phyloP scores from a whole-genome alignment of 257 asterid species.

The Ligustrum vulgare region DNA sequence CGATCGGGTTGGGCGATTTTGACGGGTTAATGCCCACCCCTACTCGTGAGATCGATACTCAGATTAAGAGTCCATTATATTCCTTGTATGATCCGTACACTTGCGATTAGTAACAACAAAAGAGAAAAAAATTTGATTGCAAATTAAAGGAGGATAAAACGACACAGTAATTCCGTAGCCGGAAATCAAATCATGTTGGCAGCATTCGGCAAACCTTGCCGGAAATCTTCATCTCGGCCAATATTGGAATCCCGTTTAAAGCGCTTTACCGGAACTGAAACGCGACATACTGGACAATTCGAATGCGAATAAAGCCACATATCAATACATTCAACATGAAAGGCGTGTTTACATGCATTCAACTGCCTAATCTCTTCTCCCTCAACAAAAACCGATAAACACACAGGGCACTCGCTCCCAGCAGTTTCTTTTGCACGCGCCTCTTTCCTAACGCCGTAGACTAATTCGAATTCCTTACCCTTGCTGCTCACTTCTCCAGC shows the following conservation, averaged over 20 bases:
- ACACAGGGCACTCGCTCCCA: constrained; percentile 57
- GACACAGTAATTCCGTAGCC: background rate
- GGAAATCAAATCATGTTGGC: constrained; percentile 37
- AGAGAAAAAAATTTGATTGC: background rate
- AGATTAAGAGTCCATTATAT: too few species aligned
- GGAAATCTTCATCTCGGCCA: constrained; percentile 37
- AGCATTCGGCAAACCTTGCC: constrained; percentile 62
- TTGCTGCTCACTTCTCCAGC: constrained; percentile 1
- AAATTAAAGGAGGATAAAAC: background rate
- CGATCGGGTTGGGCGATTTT: too few species aligned
- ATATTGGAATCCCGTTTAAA: constrained; percentile 17
- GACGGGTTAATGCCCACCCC: too few species aligned
- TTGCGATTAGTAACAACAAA: too few species aligned
- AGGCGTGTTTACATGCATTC: constrained; percentile 50
- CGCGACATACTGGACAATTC: constrained; percentile 72
- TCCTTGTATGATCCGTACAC: too few species aligned
- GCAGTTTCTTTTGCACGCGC: constrained; percentile 19
- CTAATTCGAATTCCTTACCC: constrained; percentile 15
- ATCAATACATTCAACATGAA: constrained; percentile 61
- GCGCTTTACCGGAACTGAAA: constrained; percentile 41
- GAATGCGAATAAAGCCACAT: constrained; percentile 59
- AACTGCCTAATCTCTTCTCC: constrained; percentile 59
- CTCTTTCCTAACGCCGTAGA: constrained; percentile 28
- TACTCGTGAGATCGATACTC: too few species aligned
- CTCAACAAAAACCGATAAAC: constrained; percentile 54